Base-by-base conservation (phyloP, 2,329 filamentous ascomycete genomes). In the Colletotrichum eremochloae region DNA sequence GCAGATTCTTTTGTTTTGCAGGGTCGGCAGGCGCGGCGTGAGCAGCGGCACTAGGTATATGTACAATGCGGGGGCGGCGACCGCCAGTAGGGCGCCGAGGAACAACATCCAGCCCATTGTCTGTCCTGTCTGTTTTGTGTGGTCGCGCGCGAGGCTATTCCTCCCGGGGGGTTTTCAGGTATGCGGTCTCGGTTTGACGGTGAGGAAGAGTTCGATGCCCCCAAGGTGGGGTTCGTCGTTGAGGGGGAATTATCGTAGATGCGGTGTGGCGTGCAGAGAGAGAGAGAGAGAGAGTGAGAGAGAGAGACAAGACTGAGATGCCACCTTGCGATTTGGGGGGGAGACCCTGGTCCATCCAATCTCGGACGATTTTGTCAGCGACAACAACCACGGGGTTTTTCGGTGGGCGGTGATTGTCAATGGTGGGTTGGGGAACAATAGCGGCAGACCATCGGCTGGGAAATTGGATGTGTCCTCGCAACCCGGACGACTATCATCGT, bases 1-100 rank as follows among this genome's bases (percentile, higher is more conserved):
- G 80, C 94, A 93, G 79, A 99, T 94, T 78, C 94, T 91, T 87
- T 97, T 97, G 84, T 94, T 92, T 76, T 86, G 87, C 74, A 98
- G 85, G 56, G 85, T 88, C 5, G 94, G 93, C 76, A 94, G 89
- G 42, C 87, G 83, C 36, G 83, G 77, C 73, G 84, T 82, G 53
- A 86, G 81, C n/a, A 84, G 78, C 53, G 82, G 81, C 36, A 82
- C 84, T 4, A 85, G 85, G 80, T 87, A 87, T 74, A 85, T 83
- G 83, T 90, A 90, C 60, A 90, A 79, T 67, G 84, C 79, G 3
- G 88, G 87, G 61, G 87, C 75, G 75, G 86, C 77, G 71, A 84
- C 79, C 61, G 81, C 75, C 50, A 76, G 72, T 18, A 78, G 53
- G 60, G 77, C 65, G 60, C 76, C 52, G 74, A 77, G 66, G 66